Base-by-base conservation (phyloP, 192 early-diverging fungal genomes). In the Backusella morwellensis region DNA sequence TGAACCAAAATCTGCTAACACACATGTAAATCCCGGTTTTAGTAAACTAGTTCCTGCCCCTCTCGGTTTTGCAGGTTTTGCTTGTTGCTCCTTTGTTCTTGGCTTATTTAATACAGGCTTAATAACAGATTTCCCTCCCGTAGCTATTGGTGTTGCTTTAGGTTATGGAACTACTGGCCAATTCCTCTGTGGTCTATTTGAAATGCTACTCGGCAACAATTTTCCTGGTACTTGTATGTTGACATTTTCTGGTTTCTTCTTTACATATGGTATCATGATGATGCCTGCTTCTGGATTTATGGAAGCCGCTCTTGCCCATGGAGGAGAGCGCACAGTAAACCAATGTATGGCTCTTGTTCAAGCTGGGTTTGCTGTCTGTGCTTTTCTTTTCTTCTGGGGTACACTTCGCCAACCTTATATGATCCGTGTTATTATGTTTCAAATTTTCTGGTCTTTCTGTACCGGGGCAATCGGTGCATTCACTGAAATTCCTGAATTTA, bases 251-350 rank as follows among this genome's bases (percentile, higher is more conserved):
- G 74, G 78, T 29, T 80, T 80, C 35, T 80, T 67, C 68, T 68
- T 80, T 23, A 34, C 78, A 29, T 80, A 80, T 29, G 70, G 73
- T 36, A 73, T 80, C 21, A 75, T 80, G 74, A 67, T 80, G 56
- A 15, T 63, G 29, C 78, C 78, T 26, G 14, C 40, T 17, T 66
- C 69, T n/a, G 78, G 78, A 34, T 63, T 63, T 29, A 63, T 23
- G 12, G 69, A 72, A 8, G 21, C 63, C 7, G 70, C 47, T 35
- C 11, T 29, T 4, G 54, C 56, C 1, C 6, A 23, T 19, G 56
- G 36, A 4, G 78, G 74, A 44, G 32, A 17, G 3, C 54, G 35
- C 35, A 69, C 44, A 35, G 4, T 71, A 11, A 38, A 72, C 3
- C 38, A 35, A 4, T 59, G 66, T 26, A 52, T 66, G 17, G 70